Evolutionary conservation across 2,329 filamentous ascomycete species (phyloP), one percentile per base, ranked within the genome.

Genomic region (Penicillium sp.): DNA sequence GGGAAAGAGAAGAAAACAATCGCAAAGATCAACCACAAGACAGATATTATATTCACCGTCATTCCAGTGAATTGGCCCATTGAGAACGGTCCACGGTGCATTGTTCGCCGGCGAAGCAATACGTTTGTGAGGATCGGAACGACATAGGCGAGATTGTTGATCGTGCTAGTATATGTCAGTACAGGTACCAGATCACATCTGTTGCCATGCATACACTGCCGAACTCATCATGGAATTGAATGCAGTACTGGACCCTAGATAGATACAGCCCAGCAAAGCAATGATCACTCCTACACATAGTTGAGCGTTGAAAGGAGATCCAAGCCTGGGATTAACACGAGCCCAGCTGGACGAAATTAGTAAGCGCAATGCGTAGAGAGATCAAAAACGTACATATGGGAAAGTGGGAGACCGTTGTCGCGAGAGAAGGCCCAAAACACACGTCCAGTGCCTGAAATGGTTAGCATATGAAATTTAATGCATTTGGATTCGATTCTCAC

Each of bases 221-320:
- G 62, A 65, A 46, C 60, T 52, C 56, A 73, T 66, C 71, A 73
- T 72, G 0, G 87, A 86, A 47, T 84, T 83, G 71, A 90, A 90
- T 0, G 88, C 88, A 0, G 86, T 87, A 2, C 78, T 82, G 35
- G 80, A 86, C n/a, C 84, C 87, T 1, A 90, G 80, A 56, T 89
- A 89, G 37, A 90, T 85, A 35, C 79, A 79, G 0, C 86, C 87
- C 0, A 90, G 73, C 0, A 87, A 65, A 0, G 84, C 85, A 21
- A 80, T 81, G 51, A 81, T 74, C 33, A 75, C 59, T 0, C 76
- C 70, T 67, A 80, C 81, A 24, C 79, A 75, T 0, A 86, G 55
- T 3, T 83, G 85, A 0, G 85, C 82, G 60, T 85, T 83, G 65
- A 84, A 80, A 0, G 84, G 84, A 45, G 45, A 77, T 63, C 68